Evolutionary conservation across 2,329 filamentous ascomycete species (phyloP), one percentile per base, ranked within the genome.

Genomic region (Hypoxylon sp.): DNA sequence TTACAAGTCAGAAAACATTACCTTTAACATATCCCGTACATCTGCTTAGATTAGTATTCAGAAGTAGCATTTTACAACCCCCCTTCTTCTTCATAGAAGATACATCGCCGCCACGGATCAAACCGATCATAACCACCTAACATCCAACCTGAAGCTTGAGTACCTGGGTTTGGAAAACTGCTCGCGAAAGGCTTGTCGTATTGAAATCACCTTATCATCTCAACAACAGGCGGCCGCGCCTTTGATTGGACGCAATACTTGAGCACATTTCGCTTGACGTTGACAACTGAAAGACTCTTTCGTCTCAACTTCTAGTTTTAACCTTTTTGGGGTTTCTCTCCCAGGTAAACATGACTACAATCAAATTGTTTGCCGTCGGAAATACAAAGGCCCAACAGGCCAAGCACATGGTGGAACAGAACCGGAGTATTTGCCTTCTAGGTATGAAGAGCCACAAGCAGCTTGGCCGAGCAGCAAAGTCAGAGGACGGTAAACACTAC

Each of bases 291-390:
- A 1, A 17, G 11, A 6, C 34, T 39, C 13, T 17, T n/a, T 41
- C 8, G 37, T 6, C 13, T 4, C 17, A 19, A 8, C 8, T n/a
- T 19, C n/a, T 41, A 19, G 6, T 34, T 13, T 48, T 4, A 7
- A 17, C 4, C 46, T 30, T 24, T 28, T 48, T 7, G n/a, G n/a
- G n/a, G 28, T 34, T 20, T 17, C 20, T 11, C 5, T 26, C 17
- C 15, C 37, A n/a, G 20, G 24, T 34, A 44, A 8, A 48, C 15
- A 62, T 57, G 60, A 44, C 53, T 4, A 58, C 56, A n/a, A 44
- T 66, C 49, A 53, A 67, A 19, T 43, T 60, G 19, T 43, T 59
- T 51, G 39, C 51, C 20, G 50, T 70, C 39, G 61, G 64, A 26
- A 41, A 37, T 34, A 39, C 44, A 28, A 43, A n/a, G 28, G 34